Evolutionary conservation across 768 basidiomycete species (phyloP), one percentile per base, ranked within the genome.

Genomic region (Rhizopogon roseolus): DNA sequence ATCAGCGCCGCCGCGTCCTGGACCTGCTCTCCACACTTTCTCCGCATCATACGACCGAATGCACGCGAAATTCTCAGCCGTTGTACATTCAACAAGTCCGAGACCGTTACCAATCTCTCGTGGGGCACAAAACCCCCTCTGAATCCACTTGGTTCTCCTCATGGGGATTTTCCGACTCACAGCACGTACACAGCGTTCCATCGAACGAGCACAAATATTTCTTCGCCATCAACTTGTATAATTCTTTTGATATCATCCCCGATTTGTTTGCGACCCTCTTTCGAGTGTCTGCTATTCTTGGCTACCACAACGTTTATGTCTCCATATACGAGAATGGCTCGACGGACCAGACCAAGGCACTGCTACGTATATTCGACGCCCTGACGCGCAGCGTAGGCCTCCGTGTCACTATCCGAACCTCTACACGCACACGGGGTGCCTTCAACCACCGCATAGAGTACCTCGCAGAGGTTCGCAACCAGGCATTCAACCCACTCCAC

Each of bases 391-490:
- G 84, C 46, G 92, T 96, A 54, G 97, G 97, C 27, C 79, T 98
- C 71, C 85, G 97, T 49, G 82, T 99, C 57, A 90, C 88, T 62
- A 98, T 99, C 64, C 85, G 93, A 55, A 94, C 94, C 0, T 92
- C 88, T 9, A 89, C 86, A 76, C 86, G 97, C 57, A 95, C 90
- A 9, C 80, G 96, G 28, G 97, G 97, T 39, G 88, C 90, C 8
- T 98, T 98, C 79, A 96, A 96, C 71, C 97, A 99, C 69, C 95
- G 97, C 50, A 99, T 99, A 77, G 97, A 99, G 71, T 99, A 99
- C 74, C 86, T 99, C 50, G 97, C 97, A n/a, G 96, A 99, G 66
- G 96, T 99, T n/a, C 90, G 97, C 56, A 98, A 99, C 69, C 88
- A 93, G 27, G 97, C 97, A 13, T 90, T 99, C 68, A 93, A 90